A percentile compares a stretch with the other conserved stretches of the same genome.
Conservation (phyloP, 2,329 filamentous ascomycete genomes). For the Plectosphaerella cucumerina region DNA sequence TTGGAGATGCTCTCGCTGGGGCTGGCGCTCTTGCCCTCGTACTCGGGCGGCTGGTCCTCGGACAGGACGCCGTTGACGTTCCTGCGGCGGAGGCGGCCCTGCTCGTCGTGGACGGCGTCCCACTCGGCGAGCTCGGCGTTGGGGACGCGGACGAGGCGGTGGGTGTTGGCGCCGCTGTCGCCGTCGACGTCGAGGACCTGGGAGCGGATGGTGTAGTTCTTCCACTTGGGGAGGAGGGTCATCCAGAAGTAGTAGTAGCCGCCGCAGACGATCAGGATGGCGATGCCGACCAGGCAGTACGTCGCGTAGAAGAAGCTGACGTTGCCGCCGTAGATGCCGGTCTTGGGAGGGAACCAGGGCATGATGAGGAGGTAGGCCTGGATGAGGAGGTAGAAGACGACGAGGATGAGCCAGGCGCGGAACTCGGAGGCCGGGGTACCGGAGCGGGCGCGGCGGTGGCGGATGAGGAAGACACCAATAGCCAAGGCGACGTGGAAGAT, state of each 20-base stretch:
- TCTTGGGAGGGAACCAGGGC: slow-evolving; percentile 66
- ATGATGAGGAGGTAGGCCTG: slow-evolving; percentile 62
- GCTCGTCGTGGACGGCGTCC: slow-evolving; percentile 55
- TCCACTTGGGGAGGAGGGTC: slow-evolving; percentile 45
- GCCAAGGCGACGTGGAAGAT: slow-evolving; percentile 55
- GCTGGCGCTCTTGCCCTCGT: not conserved
- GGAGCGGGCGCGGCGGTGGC: slow-evolving; percentile 47
- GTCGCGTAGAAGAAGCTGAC: slow-evolving; percentile 73
- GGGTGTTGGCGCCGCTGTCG: slow-evolving; percentile 36
- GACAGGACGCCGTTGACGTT: not conserved
- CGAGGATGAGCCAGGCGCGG: slow-evolving; percentile 51
- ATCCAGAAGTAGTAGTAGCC: slow-evolving; percentile 59
- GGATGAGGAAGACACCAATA: slow-evolving; percentile 53
- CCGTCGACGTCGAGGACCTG: slow-evolving; percentile 45
- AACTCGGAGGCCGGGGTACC: slow-evolving; percentile 48
- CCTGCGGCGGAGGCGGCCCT: slow-evolving; percentile 20
- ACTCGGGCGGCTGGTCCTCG: not conserved
- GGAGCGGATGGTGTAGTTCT: slow-evolving; percentile 51
- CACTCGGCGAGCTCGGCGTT: slow-evolving; percentile 45
- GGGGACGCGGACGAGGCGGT: slow-evolving; percentile 50
- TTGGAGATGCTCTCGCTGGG: not conserved
- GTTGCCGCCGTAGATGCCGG: slow-evolving; percentile 55
- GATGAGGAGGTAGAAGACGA: slow-evolving; percentile 56
- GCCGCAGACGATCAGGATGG: slow-evolving; percentile 47
- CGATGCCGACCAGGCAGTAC: slow-evolving; percentile 61